These are phyloP conservation scores for Sesbania bispinosa DNA, from an alignment of 306 rosid species.

Conservation along the genomic window DNA sequence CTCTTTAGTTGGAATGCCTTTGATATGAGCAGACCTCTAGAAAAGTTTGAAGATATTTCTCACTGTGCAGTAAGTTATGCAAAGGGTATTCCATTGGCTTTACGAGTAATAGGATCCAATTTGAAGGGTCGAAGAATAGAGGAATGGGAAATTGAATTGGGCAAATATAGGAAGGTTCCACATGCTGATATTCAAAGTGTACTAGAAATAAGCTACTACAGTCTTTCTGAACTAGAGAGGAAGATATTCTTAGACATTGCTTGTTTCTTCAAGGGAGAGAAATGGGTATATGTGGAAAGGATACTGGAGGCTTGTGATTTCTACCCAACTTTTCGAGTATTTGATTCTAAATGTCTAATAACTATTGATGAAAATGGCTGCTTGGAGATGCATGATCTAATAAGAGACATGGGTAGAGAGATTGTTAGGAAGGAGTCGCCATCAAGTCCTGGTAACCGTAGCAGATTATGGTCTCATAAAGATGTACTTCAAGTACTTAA, in stretches of 20 bases:
- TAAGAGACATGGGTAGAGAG: conserved; percentile 18
- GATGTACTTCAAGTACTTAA: not conserved
- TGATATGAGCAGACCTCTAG: not conserved
- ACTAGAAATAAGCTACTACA: conserved; percentile 9
- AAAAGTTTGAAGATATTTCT: not conserved
- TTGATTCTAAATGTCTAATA: not conserved
- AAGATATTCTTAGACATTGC: not conserved
- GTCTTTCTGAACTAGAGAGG: not conserved
- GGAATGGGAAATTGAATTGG: conserved; percentile 3
- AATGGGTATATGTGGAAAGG: not conserved
- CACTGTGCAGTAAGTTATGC: not conserved
- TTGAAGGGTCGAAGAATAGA: not conserved
- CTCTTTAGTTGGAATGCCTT: conserved; percentile 14
- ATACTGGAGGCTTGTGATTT: not conserved
- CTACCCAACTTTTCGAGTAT: not conserved
- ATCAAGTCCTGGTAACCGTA: not conserved
- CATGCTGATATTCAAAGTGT: not conserved
- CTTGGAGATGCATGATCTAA: conserved; percentile 19
- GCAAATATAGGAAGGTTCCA: not conserved
- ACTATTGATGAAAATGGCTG: not conserved
- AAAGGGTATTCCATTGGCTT: conserved; percentile 26
- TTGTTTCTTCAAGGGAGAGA: not conserved
- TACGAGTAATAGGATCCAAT: conserved; percentile 2
- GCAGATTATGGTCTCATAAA: not conserved
- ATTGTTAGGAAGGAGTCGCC: not conserved